A percentile compares a stretch with the other conserved stretches of the same genome.
Conservation (phyloP, 148 eudicot genomes). For the Linanthus parryae region DNA sequence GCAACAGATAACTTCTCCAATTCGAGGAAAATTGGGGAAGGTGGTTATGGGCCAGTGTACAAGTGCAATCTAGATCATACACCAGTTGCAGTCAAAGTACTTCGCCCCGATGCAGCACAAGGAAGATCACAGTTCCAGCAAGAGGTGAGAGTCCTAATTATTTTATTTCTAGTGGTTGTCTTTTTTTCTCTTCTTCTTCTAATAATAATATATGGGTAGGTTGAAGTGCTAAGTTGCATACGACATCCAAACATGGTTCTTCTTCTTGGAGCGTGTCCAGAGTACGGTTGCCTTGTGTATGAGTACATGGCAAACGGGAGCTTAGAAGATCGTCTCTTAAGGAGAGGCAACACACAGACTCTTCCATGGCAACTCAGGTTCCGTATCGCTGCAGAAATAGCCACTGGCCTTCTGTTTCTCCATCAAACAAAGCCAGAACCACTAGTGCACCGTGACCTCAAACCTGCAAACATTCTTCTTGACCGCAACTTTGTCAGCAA, state of each 20-base stretch:
- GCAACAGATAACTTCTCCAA: slow-evolving; percentile 8
- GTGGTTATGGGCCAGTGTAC: slow-evolving; percentile 10
- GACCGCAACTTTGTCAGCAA: slow-evolving; percentile 12
- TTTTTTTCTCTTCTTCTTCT: not conserved
- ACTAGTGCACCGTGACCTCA: slow-evolving; percentile 12
- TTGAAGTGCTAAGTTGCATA: slow-evolving; percentile 10
- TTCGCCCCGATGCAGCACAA: slow-evolving; percentile 12
- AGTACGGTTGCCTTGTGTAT: slow-evolving; percentile 6
- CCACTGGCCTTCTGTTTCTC: slow-evolving; percentile 6
- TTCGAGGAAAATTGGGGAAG: slow-evolving; percentile 10
- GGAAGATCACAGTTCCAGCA: slow-evolving; percentile 10
- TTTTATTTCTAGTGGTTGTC: not conserved
- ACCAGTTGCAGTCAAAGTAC: slow-evolving; percentile 6
- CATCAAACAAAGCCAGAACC: slow-evolving; percentile 11
- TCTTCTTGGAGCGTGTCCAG: slow-evolving; percentile 11
- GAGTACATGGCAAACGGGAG: slow-evolving; percentile 12
- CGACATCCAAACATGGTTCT: slow-evolving; percentile 13
- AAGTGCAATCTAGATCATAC: slow-evolving; percentile 10
- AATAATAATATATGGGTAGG: slow-evolving; percentile 1
- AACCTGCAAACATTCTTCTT: slow-evolving; percentile 6
- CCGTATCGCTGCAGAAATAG: slow-evolving; percentile 10
- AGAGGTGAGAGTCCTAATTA: not conserved
- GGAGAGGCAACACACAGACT: not conserved
- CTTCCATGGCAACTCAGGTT: slow-evolving; percentile 10
- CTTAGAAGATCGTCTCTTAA: slow-evolving; percentile 5